These are phyloP conservation scores for Kwoniella pini DNA, from an alignment of 768 basidiomycete genomes.

Conservation along the genomic window DNA sequence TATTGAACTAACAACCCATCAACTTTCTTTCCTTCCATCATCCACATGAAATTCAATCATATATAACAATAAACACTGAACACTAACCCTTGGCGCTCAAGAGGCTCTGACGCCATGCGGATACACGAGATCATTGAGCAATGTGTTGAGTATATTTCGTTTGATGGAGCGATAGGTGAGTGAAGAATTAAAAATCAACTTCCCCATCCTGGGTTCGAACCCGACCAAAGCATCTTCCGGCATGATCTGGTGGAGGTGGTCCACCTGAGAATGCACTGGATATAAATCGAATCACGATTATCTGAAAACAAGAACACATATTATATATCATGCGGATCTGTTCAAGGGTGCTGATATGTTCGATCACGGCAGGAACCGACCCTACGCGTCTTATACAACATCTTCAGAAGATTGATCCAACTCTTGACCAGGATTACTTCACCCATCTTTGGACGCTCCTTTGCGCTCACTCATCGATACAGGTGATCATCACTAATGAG, in stretches of 20 bases:
- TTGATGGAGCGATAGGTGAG: constrained; percentile 47
- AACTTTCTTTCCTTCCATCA: background rate
- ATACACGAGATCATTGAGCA: constrained; percentile 45
- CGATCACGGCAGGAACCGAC: constrained; percentile 30
- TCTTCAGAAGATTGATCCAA: constrained; percentile 28
- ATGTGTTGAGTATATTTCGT: constrained; percentile 43
- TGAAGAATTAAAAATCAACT: constrained; percentile 11
- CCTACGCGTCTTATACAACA: constrained; percentile 28
- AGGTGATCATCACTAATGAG: constrained; percentile 32
- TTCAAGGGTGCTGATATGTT: background rate
- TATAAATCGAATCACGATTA: too few species aligned
- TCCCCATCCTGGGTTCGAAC: constrained; percentile 35
- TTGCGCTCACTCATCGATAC: constrained; percentile 33
- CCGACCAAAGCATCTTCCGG: constrained; percentile 1
- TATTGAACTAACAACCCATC: background rate
- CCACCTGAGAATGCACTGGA: constrained; percentile 6
- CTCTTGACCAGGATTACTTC: constrained; percentile 38
- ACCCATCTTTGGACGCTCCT: constrained; percentile 38
- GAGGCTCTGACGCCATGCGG: constrained; percentile 31
- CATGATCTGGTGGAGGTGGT: constrained; percentile 33
- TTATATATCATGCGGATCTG: constrained; percentile 1
- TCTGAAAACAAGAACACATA: too few species aligned
- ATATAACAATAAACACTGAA: background rate
- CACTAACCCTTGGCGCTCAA: constrained; percentile 1
- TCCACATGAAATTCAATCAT: background rate